Evolutionary conservation across 495 filamentous ascomycete species (phyloP).

Genomic region (Staphylotrichum tortipilum): DNA sequence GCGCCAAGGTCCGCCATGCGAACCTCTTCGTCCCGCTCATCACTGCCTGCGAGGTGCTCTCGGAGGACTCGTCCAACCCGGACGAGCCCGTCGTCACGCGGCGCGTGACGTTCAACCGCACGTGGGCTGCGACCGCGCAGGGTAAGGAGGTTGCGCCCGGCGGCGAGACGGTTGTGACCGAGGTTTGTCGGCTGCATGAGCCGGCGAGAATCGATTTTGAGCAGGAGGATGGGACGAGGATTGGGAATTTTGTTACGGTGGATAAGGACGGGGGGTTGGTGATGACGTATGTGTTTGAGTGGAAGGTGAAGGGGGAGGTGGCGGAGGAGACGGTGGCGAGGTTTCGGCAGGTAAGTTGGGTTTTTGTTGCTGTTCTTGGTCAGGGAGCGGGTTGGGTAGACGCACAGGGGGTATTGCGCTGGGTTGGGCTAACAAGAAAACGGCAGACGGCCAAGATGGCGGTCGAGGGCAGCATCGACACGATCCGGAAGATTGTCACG

Average conservation of each 20-base stretch:
- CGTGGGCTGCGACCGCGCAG: no score
- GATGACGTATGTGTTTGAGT: conserved; percentile 36
- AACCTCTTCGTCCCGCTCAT: conserved; percentile 36
- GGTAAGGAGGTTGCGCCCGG: not conserved
- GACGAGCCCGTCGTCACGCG: conserved; percentile 23
- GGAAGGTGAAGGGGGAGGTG: conserved; percentile 24
- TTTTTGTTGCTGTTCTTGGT: not conserved
- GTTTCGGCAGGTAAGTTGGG: conserved; percentile 26
- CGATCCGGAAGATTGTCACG: conserved; percentile 25
- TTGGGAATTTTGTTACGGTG: conserved; percentile 28
- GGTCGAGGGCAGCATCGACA: conserved; percentile 32
- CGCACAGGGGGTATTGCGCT: not conserved
- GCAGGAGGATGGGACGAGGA: conserved; percentile 30
- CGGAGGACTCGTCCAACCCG: conserved; percentile 5
- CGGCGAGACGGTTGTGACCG: conserved; percentile 11
- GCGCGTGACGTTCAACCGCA: conserved; percentile 21
- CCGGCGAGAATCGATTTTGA: conserved; percentile 31
- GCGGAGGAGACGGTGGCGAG: conserved; percentile 20
- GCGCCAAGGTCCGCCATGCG: conserved; percentile 31
- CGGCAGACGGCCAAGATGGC: conserved; percentile 31
- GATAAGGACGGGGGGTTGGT: conserved; percentile 24
- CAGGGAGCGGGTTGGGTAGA: not conserved
- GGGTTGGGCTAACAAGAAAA: not conserved
- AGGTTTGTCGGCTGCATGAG: conserved; percentile 23
- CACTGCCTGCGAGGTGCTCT: conserved; percentile 25